Percentiles rank a stretch among this genome's conserved stretches.
phyloP scores from a whole-genome alignment of 371 early-diverging fungal species.

The Mucor racemosus region DNA sequence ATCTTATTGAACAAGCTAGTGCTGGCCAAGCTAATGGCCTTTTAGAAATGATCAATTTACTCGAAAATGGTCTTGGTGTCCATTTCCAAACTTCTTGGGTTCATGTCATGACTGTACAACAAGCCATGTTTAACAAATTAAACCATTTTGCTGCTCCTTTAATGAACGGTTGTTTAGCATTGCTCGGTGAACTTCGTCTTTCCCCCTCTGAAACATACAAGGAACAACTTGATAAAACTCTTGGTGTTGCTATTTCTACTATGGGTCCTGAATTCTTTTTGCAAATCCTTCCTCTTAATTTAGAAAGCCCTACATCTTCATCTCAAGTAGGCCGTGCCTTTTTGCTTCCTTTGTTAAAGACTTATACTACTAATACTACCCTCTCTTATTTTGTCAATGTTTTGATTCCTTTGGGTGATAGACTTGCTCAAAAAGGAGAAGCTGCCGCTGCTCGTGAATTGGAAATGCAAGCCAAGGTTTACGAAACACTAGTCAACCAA shows the following conservation, averaged over 20 bases:
- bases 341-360: slow-evolving; percentile 80
- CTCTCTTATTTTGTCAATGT: slow-evolving; percentile 75
- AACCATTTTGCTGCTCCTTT: slow-evolving; percentile 67
- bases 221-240: slow-evolving; percentile 80
- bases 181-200: slow-evolving; percentile 82
- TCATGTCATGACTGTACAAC: slow-evolving; percentile 75
- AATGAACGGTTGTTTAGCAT: slow-evolving; percentile 65
- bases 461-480: slow-evolving; percentile 88
- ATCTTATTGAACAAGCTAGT: slow-evolving; percentile 63
- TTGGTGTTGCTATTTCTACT: slow-evolving; percentile 80
- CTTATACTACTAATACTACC: slow-evolving; percentile 78
- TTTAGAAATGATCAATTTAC: slow-evolving; percentile 52
- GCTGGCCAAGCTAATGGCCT: slow-evolving; percentile 46
- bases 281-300: slow-evolving; percentile 85
- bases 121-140: slow-evolving; percentile 76
- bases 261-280: slow-evolving; percentile 85
- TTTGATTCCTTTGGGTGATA: slow-evolving; percentile 80
- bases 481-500: slow-evolving; percentile 86
- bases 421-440: slow-evolving; percentile 69
- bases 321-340: slow-evolving; percentile 77
- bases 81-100: slow-evolving; percentile 85
- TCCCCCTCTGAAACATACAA: slow-evolving; percentile 84
- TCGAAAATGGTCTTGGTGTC: slow-evolving; percentile 72
- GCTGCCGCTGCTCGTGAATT: slow-evolving; percentile 66
- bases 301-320: slow-evolving; percentile 62